phyloP scores from a whole-genome alignment of 2,329 filamentous ascomycete species.

The Fusarium odoratissimum region DNA sequence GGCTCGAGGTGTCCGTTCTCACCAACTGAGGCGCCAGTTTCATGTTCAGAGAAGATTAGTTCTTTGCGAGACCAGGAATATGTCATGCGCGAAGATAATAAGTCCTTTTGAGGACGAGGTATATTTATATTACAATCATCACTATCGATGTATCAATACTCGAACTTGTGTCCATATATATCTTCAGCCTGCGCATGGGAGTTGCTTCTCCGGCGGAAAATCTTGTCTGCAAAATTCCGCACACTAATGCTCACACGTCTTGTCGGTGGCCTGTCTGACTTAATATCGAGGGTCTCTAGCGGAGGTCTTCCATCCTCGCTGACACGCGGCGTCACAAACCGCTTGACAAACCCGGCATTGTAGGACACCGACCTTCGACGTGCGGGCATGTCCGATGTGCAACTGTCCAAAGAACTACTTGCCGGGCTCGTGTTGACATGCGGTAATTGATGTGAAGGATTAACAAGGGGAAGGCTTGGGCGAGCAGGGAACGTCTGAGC shows the following conservation, averaged over 20 bases:
- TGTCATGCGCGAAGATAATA: background rate
- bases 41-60: background rate
- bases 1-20: conserved; percentile 3
- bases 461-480: conserved; percentile 27
- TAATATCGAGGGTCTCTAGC: conserved; percentile 33
- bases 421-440: conserved; percentile 32
- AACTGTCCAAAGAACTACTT: conserved; percentile 30
- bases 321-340: conserved; percentile 40
- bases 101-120: conserved; percentile 20
- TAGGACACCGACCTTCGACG: conserved; percentile 44
- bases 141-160: conserved; percentile 38
- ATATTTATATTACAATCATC: conserved; percentile 37
- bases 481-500: conserved; percentile 38
- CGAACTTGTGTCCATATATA: conserved; percentile 39
- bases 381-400: conserved; percentile 31
- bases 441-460: conserved; percentile 25
- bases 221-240: conserved; percentile 44
- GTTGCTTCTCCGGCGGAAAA: conserved; percentile 47
- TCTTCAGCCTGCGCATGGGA: conserved; percentile 44
- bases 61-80: background rate
- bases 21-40: background rate
- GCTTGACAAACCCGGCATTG: conserved; percentile 40
- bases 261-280: conserved; percentile 39
- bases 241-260: conserved; percentile 46
- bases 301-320: conserved; percentile 43